Evolutionary conservation across 2,329 filamentous ascomycete species (phyloP), one percentile per base, ranked within the genome.

Genomic region (Neofusicoccum sp.): DNA sequence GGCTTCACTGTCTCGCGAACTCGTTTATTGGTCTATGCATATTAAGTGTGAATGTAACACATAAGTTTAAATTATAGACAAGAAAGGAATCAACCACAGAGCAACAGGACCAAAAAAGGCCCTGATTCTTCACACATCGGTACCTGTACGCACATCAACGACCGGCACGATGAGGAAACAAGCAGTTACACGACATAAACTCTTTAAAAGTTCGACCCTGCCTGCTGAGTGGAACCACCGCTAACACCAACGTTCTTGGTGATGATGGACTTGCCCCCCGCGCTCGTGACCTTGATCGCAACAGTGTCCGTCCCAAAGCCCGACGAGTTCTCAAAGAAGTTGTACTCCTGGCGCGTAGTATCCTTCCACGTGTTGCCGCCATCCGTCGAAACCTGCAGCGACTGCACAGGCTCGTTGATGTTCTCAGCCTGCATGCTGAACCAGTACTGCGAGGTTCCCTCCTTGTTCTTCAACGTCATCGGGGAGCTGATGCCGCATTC

Each of bases 401-500:
- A 78, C 57, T 76, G 66, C 36, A 88, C 79, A 11, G 79, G 77
- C 62, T 83, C 77, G 69, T 86, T 86, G 66, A 82, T 74, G 72
- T 88, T 88, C 66, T 86, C 77, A 41, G 88, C 85, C 71, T 89
- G 86, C 79, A 86, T 85, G 49, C 78, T 79, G 74, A 85, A 85
- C 82, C 82, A 84, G 70, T 79, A 78, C 31, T 72, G 67, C 4
- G 78, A 81, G 3, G 80, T 78, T 26, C 80, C 80, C 26, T 77
- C 75, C 69, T 85, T 84, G 73, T 82, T 83, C 70, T 80, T 79
- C 24, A 85, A 74, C 44, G 75, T 66, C 6, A 86, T 70, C 1
- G 81, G 78, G 0, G 74, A 71, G 45, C 76, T 76, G 67, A 85
- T 82, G 45, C 78, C 80, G 66, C 83, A 85, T 12, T 77, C 66